phyloP scores from a whole-genome alignment of 768 basidiomycete species.

The Mycena epipterygia region DNA sequence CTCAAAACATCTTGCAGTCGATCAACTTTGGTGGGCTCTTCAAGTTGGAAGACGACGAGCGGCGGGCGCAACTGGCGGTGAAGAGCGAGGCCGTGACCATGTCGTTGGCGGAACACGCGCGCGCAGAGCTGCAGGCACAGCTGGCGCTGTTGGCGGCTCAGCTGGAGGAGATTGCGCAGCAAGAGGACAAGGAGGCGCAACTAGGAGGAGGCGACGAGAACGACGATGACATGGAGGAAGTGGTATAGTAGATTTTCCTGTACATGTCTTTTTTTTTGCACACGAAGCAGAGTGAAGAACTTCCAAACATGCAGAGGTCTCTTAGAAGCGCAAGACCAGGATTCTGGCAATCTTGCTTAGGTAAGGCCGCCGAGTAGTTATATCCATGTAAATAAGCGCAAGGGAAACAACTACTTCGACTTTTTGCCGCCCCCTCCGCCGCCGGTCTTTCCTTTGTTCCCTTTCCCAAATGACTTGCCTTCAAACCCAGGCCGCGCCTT shows the following conservation, averaged over 20 bases:
- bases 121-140: constrained; percentile 81
- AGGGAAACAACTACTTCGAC: constrained; percentile 15
- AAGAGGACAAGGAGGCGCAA: constrained; percentile 45
- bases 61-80: constrained; percentile 4
- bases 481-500: constrained; percentile 90
- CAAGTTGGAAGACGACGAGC: constrained; percentile 29
- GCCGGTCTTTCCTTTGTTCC: constrained; percentile 53
- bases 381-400: not conserved
- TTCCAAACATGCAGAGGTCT: too few relatives aligned
- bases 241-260: too few relatives aligned
- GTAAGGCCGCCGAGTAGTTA: not conserved
- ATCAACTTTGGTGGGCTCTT: constrained; percentile 51
- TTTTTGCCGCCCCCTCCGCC: constrained; percentile 49
- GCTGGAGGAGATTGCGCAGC: constrained; percentile 73
- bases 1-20: constrained; percentile 64
- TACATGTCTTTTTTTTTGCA: too few relatives aligned
- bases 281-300: too few relatives aligned
- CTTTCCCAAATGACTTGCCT: constrained; percentile 82
- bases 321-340: too few relatives aligned
- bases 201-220: constrained; percentile 40
- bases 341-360: too few relatives aligned
- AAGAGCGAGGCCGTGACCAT: constrained; percentile 36
- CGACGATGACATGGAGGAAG: constrained; percentile 30
- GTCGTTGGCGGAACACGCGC: constrained; percentile 56
- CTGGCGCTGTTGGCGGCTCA: constrained; percentile 81